Evolutionary conservation across 2,329 filamentous ascomycete species (phyloP).

Genomic region (Verruconis gallopava): DNA sequence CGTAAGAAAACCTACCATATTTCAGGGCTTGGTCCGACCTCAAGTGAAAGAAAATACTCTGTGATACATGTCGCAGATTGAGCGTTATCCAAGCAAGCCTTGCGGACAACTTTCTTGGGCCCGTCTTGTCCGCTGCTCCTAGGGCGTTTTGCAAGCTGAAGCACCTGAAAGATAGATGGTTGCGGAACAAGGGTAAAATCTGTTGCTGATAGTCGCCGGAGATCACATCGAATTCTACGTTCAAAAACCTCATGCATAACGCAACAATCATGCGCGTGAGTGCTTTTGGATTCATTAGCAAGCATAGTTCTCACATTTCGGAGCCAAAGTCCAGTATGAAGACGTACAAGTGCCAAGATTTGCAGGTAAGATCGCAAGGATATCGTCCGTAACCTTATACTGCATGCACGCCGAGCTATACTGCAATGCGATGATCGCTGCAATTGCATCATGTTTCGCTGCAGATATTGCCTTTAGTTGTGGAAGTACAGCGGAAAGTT

Average conservation of each 20-base stretch:
- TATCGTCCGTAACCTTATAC: slow-evolving; percentile 36
- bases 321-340: background rate
- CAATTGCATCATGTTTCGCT: slow-evolving; percentile 23
- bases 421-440: slow-evolving; percentile 29
- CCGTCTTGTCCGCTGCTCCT: slow-evolving; percentile 50
- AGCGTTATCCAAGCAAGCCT: slow-evolving; percentile 65
- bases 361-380: slow-evolving; percentile 29
- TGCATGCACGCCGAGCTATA: slow-evolving; percentile 30
- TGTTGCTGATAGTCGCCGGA: slow-evolving; percentile 54
- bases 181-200: slow-evolving; percentile 28
- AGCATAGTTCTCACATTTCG: slow-evolving; percentile 7
- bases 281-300: slow-evolving; percentile 13
- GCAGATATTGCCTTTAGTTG: slow-evolving; percentile 2
- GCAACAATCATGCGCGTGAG: slow-evolving; percentile 41
- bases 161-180: slow-evolving; percentile 60
- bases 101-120: slow-evolving; percentile 46
- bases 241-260: slow-evolving; percentile 41
- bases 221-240: slow-evolving; percentile 61
- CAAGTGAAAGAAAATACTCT: slow-evolving; percentile 50
- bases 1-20: slow-evolving; percentile 12
- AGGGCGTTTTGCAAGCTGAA: slow-evolving; percentile 69
- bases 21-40: slow-evolving; percentile 29
- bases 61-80: slow-evolving; percentile 56
- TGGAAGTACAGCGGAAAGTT: no score
- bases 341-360: slow-evolving; percentile 13